A percentile compares a stretch with the other conserved stretches of the same genome.
Evolutionary conservation across 2,329 filamentous ascomycete genomes (phyloP).

Genomic region (Colletotrichum liaoningense): DNA sequence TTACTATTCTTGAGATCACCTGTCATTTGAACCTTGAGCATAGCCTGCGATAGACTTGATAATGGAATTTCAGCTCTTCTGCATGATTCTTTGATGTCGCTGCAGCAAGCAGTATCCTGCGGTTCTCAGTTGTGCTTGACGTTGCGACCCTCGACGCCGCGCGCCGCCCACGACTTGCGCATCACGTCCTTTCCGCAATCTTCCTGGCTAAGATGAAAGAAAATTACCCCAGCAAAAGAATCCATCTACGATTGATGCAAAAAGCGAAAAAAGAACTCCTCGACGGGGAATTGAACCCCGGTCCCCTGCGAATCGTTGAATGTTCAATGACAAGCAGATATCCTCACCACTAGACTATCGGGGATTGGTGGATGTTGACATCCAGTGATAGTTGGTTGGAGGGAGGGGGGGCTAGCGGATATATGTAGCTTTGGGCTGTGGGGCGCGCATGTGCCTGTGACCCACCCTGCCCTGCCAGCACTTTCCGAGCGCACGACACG

Average conservation of each 20-base stretch:
- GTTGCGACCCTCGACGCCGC: no score
- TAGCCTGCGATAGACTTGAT: not conserved
- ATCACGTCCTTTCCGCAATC: not conserved
- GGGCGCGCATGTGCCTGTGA: no score
- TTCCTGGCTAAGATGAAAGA: not conserved
- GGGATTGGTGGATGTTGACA: constrained; percentile 13
- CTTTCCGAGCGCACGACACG: not conserved
- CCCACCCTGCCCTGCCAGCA: not conserved
- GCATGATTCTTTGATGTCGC: no score
- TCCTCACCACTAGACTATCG: constrained; percentile 37
- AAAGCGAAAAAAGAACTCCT: constrained; percentile 21
- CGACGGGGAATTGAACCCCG: constrained; percentile 37
- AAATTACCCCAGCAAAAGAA: no score
- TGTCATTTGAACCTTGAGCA: not conserved
- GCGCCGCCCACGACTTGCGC: no score
- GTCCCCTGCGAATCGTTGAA: constrained; percentile 25
- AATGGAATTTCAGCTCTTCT: no score
- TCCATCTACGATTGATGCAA: not conserved
- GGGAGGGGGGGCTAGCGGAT: fast-evolving
- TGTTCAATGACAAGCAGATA: constrained; percentile 25
- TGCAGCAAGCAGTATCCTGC: not conserved
- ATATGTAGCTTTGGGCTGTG: fast-evolving
- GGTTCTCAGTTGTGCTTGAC: no score
- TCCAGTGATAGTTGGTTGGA: constrained; percentile 4
- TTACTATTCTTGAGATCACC: constrained; percentile 38